Percentiles rank a stretch among this genome's conserved stretches.
Conservation (phyloP, 73 alveolate species). For the Diophrys sp. region DNA sequence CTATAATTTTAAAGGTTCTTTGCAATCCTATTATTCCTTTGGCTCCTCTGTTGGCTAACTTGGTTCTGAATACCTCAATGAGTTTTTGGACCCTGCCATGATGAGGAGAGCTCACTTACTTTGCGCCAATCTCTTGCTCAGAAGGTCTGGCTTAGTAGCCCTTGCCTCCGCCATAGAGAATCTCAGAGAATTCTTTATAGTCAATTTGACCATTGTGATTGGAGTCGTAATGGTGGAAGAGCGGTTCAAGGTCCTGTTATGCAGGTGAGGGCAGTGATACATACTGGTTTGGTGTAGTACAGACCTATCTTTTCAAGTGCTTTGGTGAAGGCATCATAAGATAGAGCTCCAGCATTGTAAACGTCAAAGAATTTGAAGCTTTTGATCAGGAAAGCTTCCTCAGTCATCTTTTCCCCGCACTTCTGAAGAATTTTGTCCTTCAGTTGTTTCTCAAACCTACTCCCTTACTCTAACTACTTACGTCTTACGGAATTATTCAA, state of each 20-base stretch:
- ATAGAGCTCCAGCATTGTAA: constrained; percentile 78
- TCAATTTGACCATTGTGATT: constrained; percentile 68
- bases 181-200: constrained; percentile 69
- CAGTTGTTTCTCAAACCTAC: constrained; percentile 75
- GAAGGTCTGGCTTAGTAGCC: too few species aligned
- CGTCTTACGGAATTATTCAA: too few species aligned
- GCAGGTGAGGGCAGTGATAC: too few species aligned
- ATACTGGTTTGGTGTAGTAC: constrained; percentile 54
- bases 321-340: constrained; percentile 65
- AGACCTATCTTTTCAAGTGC: constrained; percentile 89
- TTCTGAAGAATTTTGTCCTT: constrained; percentile 74
- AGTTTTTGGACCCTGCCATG: constrained; percentile 27
- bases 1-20: constrained; percentile 66
- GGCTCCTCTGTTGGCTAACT: constrained; percentile 63
- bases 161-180: constrained; percentile 48
- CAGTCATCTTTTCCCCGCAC: constrained; percentile 72
- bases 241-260: constrained; percentile 25
- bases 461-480: too few species aligned
- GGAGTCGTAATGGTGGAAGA: constrained; percentile 56
- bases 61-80: constrained; percentile 31
- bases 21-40: constrained; percentile 75
- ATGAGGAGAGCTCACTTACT: constrained; percentile 33
- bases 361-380: constrained; percentile 93
- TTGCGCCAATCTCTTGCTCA: constrained; percentile 23
- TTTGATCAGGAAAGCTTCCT: constrained; percentile 89